phyloP scores from a whole-genome alignment of 2,329 filamentous ascomycete genomes.

The Fusarium napiforme region DNA sequence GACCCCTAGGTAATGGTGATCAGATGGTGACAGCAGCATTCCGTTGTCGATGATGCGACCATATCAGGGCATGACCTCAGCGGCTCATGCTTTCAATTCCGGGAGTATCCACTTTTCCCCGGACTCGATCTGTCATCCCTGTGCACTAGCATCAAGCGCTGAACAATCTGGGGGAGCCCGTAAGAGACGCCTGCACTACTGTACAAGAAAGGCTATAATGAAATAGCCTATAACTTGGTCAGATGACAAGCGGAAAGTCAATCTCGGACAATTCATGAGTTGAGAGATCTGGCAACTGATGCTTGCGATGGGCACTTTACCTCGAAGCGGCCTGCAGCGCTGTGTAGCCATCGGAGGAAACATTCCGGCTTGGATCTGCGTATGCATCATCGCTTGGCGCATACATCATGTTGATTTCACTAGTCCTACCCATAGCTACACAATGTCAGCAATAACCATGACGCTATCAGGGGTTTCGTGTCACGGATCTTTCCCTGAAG shows the following conservation, averaged over 20 bases:
- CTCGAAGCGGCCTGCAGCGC: not conserved
- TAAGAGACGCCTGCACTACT: not conserved
- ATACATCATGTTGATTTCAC: not conserved
- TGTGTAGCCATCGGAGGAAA: not conserved
- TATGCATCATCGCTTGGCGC: not conserved
- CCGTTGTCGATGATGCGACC: not conserved
- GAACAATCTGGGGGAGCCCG: no score
- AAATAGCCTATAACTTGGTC: fast-evolving
- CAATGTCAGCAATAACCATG: not conserved
- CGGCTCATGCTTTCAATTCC: not conserved
- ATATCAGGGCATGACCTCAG: not conserved
- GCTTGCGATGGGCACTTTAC: fast-evolving
- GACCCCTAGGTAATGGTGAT: not conserved
- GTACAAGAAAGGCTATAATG: not conserved
- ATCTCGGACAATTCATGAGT: fast-evolving
- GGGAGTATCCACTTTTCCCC: not conserved
- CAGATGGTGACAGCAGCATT: not conserved
- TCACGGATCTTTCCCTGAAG: not conserved
- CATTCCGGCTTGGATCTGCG: not conserved
- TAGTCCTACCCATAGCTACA: not conserved
- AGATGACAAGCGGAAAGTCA: not conserved
- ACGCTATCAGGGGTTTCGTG: not conserved
- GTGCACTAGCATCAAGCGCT: not conserved
- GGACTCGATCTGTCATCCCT: not conserved
- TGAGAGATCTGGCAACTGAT: no score